Base-by-base conservation (phyloP, 2,329 filamentous ascomycete species). In the Epichloe gansuensis region DNA sequence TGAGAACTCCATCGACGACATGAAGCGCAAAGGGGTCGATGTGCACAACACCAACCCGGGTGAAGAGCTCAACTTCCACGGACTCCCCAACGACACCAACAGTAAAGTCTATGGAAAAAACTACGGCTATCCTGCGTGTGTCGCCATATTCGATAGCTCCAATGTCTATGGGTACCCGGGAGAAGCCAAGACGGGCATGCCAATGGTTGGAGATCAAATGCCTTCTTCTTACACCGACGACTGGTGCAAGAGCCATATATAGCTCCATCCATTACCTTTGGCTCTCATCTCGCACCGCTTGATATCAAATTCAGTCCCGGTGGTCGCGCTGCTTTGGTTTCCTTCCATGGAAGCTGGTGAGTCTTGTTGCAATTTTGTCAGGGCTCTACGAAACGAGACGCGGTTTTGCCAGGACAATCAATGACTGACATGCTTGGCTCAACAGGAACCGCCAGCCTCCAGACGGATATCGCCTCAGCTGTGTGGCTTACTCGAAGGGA, bases 51-150 rank as follows among this genome's bases (percentile, higher is more conserved):
- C 82, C 56, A 87, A 87, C 60, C 84, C 84, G 0, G 84, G 78
- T 21, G 84, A 88, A 61, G 82, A 87, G 64, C 65, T 88, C 63
- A 87, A 88, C 64, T 86, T 76, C 62, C 79, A 84, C 56, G 83
- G 84, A 2, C 74, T 72, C 48, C 70, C 85, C 38, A 59, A 57
- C 52, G 57, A 60, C 45, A 58, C 56, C 5, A 35, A 45, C 15
- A 54, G 54, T 53, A 47, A 51, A 3, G 21, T 59, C 11, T 57
- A 61, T 17, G 69, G 70, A 5, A 59, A 59, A 3, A 82, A 84
- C 62, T 82, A 78, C 57, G 82, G 82, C 8, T 85, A 85, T 58
- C 82, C 82, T 2, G 70, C 69, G 44, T 85, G 82, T 65, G 80
- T 78, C 54, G 69, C 81, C 7, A 75, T 78, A 4, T 85, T 78